Evolutionary conservation across 2,329 filamentous ascomycete genomes (phyloP).

Genomic region (Penicillium sp.): DNA sequence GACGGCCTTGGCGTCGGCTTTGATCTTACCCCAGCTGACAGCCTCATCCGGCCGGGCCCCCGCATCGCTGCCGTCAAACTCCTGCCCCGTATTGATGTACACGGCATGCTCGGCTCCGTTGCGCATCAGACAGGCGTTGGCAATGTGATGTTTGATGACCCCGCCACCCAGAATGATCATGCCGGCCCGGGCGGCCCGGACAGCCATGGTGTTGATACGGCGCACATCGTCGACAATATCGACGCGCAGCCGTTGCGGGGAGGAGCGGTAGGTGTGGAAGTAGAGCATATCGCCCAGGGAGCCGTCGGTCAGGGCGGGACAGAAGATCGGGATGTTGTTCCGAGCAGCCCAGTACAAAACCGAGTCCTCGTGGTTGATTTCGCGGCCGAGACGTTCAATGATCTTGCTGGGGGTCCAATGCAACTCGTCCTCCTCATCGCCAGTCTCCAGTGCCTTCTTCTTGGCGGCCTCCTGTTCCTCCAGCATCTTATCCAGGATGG

Average conservation of each 20-base stretch:
- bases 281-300: conserved; percentile 96
- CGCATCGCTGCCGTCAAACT: conserved; percentile 95
- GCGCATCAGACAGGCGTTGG: conserved; percentile 93
- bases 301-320: conserved; percentile 91
- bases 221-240: conserved; percentile 93
- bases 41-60: conserved; percentile 92
- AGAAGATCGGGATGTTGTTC: conserved; percentile 95
- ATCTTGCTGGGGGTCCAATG: conserved; percentile 92
- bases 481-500: conserved; percentile 88
- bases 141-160: conserved; percentile 96
- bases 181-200: conserved; percentile 75
- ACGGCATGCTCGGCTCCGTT: conserved; percentile 95
- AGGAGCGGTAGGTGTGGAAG: conserved; percentile 90
- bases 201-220: conserved; percentile 81
- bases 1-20: conserved; percentile 72
- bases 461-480: conserved; percentile 80
- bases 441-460: conserved; percentile 40
- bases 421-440: conserved; percentile 54
- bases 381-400: conserved; percentile 78
- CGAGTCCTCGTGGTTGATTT: conserved; percentile 84
- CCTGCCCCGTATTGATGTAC: conserved; percentile 93
- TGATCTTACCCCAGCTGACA: conserved; percentile 98
- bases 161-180: conserved; percentile 95
- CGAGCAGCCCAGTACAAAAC: conserved; percentile 97
- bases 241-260: conserved; percentile 68